These are phyloP conservation scores for Phalaenopsis equestris DNA, from an alignment of 106 monocot species.

Conservation along the genomic window DNA sequence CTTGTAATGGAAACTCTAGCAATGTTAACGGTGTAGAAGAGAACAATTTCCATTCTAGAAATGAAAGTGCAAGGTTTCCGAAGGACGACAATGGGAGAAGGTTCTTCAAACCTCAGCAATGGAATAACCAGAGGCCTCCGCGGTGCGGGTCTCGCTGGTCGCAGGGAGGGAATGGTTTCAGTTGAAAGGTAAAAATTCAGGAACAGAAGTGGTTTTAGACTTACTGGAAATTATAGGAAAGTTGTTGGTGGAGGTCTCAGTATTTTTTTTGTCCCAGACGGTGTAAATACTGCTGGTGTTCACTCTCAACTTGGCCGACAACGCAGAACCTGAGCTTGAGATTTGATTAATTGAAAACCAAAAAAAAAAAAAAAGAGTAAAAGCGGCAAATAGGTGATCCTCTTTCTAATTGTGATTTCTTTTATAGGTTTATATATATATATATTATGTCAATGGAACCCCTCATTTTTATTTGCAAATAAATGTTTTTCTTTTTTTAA, in stretches of 20 bases:
- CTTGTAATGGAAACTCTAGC: background rate
- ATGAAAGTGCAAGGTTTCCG: constrained; percentile 13
- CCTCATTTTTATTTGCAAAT: constrained; percentile 1
- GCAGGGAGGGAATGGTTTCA: constrained; percentile 9
- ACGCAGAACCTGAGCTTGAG: constrained; percentile 11
- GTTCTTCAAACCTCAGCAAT: constrained; percentile 7
- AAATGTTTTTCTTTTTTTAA: background rate
- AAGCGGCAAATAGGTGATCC: constrained; percentile 24
- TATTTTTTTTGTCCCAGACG: background rate
- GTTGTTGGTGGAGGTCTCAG: constrained; percentile 1
- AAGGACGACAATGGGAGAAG: constrained; percentile 17
- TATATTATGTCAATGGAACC: constrained; percentile 14
- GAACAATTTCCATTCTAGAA: background rate
- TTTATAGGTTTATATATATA: constrained; percentile 17
- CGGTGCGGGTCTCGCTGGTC: constrained; percentile 16
- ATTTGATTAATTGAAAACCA: constrained; percentile 15
- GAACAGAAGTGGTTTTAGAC: background rate
- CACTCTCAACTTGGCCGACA: constrained; percentile 9
- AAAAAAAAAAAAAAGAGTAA: background rate
- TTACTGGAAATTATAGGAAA: constrained; percentile 4
- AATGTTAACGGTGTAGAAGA: background rate
- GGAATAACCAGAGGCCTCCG: constrained; percentile 13
- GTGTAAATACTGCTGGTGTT: constrained; percentile 11
- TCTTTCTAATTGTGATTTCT: constrained; percentile 24
- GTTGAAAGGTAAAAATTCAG: too few relatives aligned